These are phyloP conservation scores for Nannochloropsis gaditana DNA, from an alignment of 108 stramenopile genomes.

Conservation along the genomic window DNA sequence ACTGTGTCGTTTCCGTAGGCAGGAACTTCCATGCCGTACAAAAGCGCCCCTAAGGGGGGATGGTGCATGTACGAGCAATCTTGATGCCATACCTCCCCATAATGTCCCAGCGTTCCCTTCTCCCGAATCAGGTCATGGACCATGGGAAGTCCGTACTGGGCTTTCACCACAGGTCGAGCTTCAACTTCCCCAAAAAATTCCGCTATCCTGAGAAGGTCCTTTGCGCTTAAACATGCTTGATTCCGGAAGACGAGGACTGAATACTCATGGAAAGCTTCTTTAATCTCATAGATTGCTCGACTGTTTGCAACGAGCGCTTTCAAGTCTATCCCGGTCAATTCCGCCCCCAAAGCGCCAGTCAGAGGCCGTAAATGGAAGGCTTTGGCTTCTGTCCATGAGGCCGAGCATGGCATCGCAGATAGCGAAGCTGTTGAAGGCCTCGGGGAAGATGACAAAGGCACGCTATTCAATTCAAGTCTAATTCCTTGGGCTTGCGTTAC, in stretches of 20 bases:
- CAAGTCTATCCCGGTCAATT: background rate
- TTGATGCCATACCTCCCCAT: slow-evolving; percentile 8
- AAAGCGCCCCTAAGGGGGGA: slow-evolving; percentile 2
- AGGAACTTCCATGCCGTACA: slow-evolving; percentile 4
- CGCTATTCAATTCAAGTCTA: too few species aligned
- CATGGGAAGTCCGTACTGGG: background rate
- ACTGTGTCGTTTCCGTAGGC: slow-evolving; percentile 11
- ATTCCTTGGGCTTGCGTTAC: too few species aligned
- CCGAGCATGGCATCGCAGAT: too few species aligned
- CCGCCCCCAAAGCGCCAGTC: slow-evolving; percentile 13
- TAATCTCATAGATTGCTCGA: background rate
- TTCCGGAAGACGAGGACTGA: background rate
- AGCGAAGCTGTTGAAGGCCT: too few species aligned
- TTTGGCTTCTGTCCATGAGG: background rate
- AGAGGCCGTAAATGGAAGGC: slow-evolving; percentile 2
- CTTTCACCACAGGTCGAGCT: background rate
- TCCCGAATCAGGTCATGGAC: slow-evolving; percentile 12
- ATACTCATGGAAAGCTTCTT: background rate
- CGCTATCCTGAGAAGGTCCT: background rate
- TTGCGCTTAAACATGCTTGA: background rate
- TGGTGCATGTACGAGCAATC: slow-evolving; percentile 10
- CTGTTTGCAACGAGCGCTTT: background rate
- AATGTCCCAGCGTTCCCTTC: background rate
- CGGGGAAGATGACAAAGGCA: too few species aligned
- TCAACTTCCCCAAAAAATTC: background rate